Conservation (phyloP, 129 eudicot genomes). For the Deinandra increscens region DNA sequence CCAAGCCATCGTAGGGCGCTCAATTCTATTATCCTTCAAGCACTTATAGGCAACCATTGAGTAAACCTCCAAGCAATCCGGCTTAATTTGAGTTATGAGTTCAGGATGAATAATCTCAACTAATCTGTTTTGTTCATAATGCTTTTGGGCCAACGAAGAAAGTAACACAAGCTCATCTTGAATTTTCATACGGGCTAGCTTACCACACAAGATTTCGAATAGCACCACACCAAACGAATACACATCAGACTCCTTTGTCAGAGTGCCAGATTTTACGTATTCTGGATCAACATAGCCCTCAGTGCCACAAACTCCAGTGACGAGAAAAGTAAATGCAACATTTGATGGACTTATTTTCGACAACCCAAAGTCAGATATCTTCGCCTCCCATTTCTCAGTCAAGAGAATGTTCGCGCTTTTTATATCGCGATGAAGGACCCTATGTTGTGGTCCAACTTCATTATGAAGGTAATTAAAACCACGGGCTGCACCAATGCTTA, state of each 20-base stretch:
- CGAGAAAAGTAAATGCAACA: background rate
- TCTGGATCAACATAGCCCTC: background rate
- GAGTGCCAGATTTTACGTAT: background rate
- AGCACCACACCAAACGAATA: too few species aligned
- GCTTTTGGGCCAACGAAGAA: background rate
- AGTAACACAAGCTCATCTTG: background rate
- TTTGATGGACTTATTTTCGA: background rate
- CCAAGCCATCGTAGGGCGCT: background rate
- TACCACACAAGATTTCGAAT: too few species aligned
- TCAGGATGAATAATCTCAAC: background rate
- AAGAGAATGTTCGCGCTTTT: too few species aligned
- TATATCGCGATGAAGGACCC: too few species aligned
- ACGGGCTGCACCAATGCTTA: too few species aligned
- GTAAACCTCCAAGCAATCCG: background rate
- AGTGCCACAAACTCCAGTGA: background rate
- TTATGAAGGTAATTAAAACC: too few species aligned
- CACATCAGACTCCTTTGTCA: too few species aligned
- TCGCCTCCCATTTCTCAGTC: background rate
- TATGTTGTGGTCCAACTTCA: too few species aligned
- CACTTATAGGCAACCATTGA: constrained; percentile 1
- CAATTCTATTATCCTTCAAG: background rate
- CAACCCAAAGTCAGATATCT: too few species aligned
- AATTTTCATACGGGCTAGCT: background rate
- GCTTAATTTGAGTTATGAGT: background rate
- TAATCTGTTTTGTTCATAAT: background rate